Evolutionary conservation across 1,139 yeast genomes (phyloP), one percentile per base, ranked within the genome.

Genomic region (Yarrowia galli): DNA sequence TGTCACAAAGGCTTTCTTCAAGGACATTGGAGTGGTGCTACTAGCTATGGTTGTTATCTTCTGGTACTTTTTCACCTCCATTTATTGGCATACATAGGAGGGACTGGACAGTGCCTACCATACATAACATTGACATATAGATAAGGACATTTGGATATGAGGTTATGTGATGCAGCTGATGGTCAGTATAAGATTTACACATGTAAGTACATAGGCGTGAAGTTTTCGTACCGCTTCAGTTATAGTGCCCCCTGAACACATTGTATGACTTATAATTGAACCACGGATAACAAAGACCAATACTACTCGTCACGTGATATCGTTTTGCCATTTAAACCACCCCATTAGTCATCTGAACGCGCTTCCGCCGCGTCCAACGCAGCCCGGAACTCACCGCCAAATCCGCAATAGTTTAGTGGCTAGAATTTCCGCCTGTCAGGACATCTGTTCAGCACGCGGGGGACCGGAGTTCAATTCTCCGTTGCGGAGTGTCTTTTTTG

Each of bases 21-120:
- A 58, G n/a, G 64, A 58, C 22, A 16, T 58, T 42, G 64, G 51
- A 12, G 46, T 58, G 35, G 64, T 58, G 18, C 20, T 43, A 1
- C 8, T 43, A 20, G 38, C 40, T 16, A 58, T 58, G 64, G 38
- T 43, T 18, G 46, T 58, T 20, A 43, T 58, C 9, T 43, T 58
- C 38, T 58, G 64, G 64, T 58, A 58, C 42, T 58, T 58, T 32
- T 43, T 58, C 51, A 58, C 64, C 9, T 42, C 64, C 51, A 58
- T 58, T 32, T 58, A 58, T 15, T 58, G 64, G 64, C 36, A 54
- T 16, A 51, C 58, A 10, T 28, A 25, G 28, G 7, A 25, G 7
- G 28, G n/a, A n/a, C n/a, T n/a, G n/a, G n/a, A n/a, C n/a, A n/a
- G n/a, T n/a, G n/a, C n/a, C n/a, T n/a, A n/a, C n/a, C 28, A 16